Evolutionary conservation across 805 yeast species (phyloP).

Genomic region (Pichia eremophila): DNA sequence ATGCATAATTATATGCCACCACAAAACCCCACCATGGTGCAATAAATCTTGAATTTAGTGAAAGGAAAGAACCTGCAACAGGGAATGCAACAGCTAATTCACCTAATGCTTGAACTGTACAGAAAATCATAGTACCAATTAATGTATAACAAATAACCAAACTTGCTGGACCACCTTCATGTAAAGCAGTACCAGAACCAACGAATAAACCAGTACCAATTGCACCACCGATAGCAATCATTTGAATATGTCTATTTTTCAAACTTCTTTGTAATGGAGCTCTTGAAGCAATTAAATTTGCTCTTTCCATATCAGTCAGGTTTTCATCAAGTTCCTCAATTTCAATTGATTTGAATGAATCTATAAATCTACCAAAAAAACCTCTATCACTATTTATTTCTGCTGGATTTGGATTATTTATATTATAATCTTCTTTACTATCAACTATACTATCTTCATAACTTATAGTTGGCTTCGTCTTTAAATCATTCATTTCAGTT

Average conservation of each 20-base stretch:
- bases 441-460: not conserved
- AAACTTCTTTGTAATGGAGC: constrained; percentile 40
- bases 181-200: constrained; percentile 53
- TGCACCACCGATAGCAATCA: constrained; percentile 76
- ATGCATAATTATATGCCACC: constrained; percentile 45
- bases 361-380: constrained; percentile 12
- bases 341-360: constrained; percentile 18
- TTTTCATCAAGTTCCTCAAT: constrained; percentile 30
- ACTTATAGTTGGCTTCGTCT: not conserved
- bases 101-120: constrained; percentile 53
- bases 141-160: constrained; percentile 47
- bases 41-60: constrained; percentile 46
- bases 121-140: constrained; percentile 48
- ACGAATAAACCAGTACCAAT: constrained; percentile 76
- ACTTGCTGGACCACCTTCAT: constrained; percentile 61
- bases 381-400: not conserved
- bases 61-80: constrained; percentile 48
- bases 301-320: constrained; percentile 32
- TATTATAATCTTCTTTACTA: not conserved
- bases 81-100: constrained; percentile 53
- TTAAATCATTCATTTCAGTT: not conserved
- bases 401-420: not conserved
- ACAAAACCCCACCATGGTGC: constrained; percentile 52
- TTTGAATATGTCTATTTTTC: constrained; percentile 56
- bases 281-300: constrained; percentile 34